These are phyloP conservation scores for Fragilaria crotonensis DNA, from an alignment of 108 stramenopile species.

Conservation along the genomic window DNA sequence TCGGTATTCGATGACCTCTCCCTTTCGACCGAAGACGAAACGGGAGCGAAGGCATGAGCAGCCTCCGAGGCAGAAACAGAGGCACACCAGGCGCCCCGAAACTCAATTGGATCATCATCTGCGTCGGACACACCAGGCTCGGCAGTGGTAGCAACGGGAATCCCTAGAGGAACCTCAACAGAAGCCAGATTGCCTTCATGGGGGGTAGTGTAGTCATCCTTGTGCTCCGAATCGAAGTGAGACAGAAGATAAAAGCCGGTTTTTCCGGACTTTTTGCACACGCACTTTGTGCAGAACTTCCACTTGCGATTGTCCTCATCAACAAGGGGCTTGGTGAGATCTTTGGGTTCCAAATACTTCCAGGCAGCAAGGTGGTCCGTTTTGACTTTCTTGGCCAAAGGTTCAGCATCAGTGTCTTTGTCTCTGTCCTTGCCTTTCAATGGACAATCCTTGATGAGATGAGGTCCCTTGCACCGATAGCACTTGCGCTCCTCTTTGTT, in stretches of 20 bases:
- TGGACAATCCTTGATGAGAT: too few species aligned
- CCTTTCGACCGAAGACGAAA: too few species aligned
- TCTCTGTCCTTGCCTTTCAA: too few species aligned
- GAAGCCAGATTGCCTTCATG: neutral
- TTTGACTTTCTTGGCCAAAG: too few species aligned
- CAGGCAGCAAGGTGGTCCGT: too few species aligned
- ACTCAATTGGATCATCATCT: neutral
- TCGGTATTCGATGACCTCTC: too few species aligned
- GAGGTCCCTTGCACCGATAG: too few species aligned
- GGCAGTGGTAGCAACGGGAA: neutral
- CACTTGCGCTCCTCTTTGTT: too few species aligned
- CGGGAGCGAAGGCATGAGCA: neutral
- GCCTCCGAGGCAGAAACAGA: neutral
- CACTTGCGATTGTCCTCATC: neutral
- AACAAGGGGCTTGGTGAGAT: neutral
- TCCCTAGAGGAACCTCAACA: neutral
- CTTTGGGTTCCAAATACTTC: neutral
- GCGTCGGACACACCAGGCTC: neutral
- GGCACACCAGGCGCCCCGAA: neutral
- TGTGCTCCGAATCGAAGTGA: neutral
- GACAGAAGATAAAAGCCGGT: neutral
- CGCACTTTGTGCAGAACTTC: neutral
- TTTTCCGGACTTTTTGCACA: neutral
- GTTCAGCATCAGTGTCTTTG: too few species aligned
- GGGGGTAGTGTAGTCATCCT: neutral